A percentile compares a stretch with the other conserved stretches of the same genome.
phyloP scores from a whole-genome alignment of 2,329 filamentous ascomycete species.

The Calonectria pseudoturangicola region DNA sequence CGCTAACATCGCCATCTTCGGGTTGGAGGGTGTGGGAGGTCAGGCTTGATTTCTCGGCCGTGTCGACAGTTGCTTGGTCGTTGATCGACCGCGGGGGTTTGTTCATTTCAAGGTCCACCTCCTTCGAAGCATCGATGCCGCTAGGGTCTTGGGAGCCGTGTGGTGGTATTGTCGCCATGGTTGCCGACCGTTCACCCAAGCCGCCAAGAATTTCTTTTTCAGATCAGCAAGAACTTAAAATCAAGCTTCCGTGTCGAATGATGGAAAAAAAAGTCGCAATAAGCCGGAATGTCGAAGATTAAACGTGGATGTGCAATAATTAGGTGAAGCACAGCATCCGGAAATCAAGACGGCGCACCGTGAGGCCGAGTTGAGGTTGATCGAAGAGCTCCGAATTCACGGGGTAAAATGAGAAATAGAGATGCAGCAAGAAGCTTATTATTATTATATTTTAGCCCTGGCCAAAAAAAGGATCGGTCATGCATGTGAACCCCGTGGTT shows the following conservation, averaged over 20 bases:
- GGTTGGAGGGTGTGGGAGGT: not conserved
- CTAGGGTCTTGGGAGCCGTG: not conserved
- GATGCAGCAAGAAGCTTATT: not conserved
- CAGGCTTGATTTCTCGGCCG: constrained; percentile 1
- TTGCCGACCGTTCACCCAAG: not conserved
- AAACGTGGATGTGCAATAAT: not conserved
- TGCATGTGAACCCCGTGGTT: not conserved
- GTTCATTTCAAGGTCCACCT: not conserved
- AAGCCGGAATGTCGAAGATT: not conserved
- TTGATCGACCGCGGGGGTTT: not conserved
- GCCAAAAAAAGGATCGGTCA: not conserved
- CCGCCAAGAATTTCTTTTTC: constrained; percentile 8
- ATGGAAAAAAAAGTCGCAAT: not conserved
- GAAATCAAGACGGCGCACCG: not conserved
- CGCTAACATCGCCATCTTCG: not conserved
- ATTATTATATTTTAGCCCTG: constrained; percentile 9
- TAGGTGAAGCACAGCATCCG: not conserved
- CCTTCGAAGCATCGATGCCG: not conserved
- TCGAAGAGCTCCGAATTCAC: not conserved
- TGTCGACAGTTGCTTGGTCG: not conserved
- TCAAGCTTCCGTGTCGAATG: not conserved
- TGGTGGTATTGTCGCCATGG: not conserved
- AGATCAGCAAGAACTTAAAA: not conserved
- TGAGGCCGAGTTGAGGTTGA: not conserved
- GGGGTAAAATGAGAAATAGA: not conserved